These are phyloP conservation scores for Oldenlandia corymbosa DNA, from an alignment of 257 asterid genomes.

Conservation along the genomic window DNA sequence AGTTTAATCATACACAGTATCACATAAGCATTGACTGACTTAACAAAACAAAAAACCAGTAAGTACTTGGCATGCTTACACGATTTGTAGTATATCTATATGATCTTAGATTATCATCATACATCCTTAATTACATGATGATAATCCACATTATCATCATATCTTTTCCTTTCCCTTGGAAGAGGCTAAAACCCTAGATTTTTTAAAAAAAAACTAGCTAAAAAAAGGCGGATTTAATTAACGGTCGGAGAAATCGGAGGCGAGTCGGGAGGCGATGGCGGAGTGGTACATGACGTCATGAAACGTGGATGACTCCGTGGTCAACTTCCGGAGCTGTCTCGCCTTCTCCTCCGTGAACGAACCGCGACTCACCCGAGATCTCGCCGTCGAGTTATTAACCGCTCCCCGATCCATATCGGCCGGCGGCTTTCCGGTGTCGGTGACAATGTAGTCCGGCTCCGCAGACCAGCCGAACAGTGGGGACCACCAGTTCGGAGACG, in stretches of 20 bases:
- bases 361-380: conserved; percentile 16
- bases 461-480: conserved; percentile 61
- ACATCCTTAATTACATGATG: background rate
- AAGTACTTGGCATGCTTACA: conserved; percentile 4
- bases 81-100: too few relatives aligned
- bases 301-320: conserved; percentile 47
- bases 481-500: conserved; percentile 53
- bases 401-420: conserved; percentile 14
- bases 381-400: background rate
- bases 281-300: conserved; percentile 84
- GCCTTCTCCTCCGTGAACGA: conserved; percentile 73
- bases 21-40: background rate
- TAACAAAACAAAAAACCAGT: background rate
- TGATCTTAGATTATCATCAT: background rate
- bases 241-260: conserved; percentile 42
- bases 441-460: conserved; percentile 55
- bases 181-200: background rate
- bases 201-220: background rate
- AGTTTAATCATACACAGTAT: background rate
- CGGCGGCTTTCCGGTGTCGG: conserved; percentile 3
- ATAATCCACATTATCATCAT: background rate
- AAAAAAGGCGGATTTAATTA: background rate
- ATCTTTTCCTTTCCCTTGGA: too few relatives aligned
- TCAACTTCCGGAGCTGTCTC: conserved; percentile 59
- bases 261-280: conserved; percentile 75